These are phyloP conservation scores for Lepidium africanum DNA, from an alignment of 345 rosid species.

Conservation along the genomic window DNA sequence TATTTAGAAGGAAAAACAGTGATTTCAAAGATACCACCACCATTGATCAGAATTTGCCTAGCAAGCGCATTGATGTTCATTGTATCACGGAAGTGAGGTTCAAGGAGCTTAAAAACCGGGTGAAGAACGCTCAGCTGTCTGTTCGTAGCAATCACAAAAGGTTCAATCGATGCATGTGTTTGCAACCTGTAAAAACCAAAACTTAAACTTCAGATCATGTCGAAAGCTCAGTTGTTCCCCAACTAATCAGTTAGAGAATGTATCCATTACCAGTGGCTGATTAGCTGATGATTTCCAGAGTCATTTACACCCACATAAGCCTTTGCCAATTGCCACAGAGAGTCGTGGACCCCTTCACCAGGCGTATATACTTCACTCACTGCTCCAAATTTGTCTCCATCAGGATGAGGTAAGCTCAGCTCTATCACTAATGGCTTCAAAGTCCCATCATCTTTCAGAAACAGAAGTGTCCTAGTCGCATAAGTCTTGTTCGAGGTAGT, in stretches of 20 bases:
- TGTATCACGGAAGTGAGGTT: conserved; percentile 81
- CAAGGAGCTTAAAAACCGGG: conserved; percentile 67
- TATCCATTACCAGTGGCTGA: conserved; percentile 77
- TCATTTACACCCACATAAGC: conserved; percentile 84
- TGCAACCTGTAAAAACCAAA: conserved; percentile 39
- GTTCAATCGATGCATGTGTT: conserved; percentile 68
- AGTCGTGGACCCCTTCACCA: conserved; percentile 57
- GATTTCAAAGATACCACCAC: conserved; percentile 49
- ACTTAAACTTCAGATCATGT: not conserved
- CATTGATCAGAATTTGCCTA: conserved; percentile 51
- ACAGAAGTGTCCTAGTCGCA: conserved; percentile 71
- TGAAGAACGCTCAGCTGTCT: conserved; percentile 74
- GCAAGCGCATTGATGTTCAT: conserved; percentile 68
- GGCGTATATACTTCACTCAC: conserved; percentile 60
- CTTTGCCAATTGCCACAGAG: conserved; percentile 81
- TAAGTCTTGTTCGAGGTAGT: conserved; percentile 54
- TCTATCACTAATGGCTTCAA: conserved; percentile 83
- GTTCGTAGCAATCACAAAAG: conserved; percentile 64
- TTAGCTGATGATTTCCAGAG: conserved; percentile 83
- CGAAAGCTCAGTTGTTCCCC: not conserved
- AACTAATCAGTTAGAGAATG: not conserved
- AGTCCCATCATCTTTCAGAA: conserved; percentile 68
- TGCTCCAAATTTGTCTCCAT: conserved; percentile 58
- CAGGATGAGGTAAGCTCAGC: conserved; percentile 65
- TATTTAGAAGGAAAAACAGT: conserved; percentile 57